These are phyloP conservation scores for Candida albicans DNA, from an alignment of 1,139 yeast genomes.

Conservation along the genomic window DNA sequence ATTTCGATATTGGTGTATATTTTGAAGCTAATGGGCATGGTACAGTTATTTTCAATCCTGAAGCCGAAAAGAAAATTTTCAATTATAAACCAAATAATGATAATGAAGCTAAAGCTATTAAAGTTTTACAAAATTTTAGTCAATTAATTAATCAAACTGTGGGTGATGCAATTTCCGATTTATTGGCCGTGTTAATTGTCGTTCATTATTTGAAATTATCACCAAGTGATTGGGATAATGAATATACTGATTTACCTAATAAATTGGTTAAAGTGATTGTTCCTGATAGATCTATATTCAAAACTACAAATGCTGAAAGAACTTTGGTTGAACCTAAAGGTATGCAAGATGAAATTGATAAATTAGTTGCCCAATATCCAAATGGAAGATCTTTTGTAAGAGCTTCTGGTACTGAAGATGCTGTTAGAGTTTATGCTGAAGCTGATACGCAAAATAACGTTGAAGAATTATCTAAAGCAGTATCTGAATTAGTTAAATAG, in stretches of 20 bases:
- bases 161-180: conserved; percentile 94
- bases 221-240: conserved; percentile 73
- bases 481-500: conserved; percentile 32
- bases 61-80: conserved; percentile 43
- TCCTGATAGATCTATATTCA: conserved; percentile 73
- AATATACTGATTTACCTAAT: conserved; percentile 86
- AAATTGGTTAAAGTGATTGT: conserved; percentile 78
- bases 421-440: conserved; percentile 94
- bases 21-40: conserved; percentile 99
- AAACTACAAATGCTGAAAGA: conserved; percentile 90
- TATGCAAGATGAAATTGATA: conserved; percentile 72
- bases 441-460: conserved; percentile 52
- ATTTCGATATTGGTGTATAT: conserved; percentile 87
- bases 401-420: conserved; percentile 98
- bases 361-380: conserved; percentile 53
- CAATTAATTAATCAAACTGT: conserved; percentile 90
- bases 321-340: conserved; percentile 74
- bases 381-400: conserved; percentile 89
- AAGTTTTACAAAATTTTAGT: conserved; percentile 56
- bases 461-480: conserved; percentile 32
- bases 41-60: conserved; percentile 77
- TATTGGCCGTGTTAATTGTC: conserved; percentile 72
- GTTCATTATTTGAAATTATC: conserved; percentile 53
- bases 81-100: conserved; percentile 24
- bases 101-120: conserved; percentile 42